Conservation (phyloP, 2,329 filamentous ascomycete genomes). For the Scedosporium apiospermum region DNA sequence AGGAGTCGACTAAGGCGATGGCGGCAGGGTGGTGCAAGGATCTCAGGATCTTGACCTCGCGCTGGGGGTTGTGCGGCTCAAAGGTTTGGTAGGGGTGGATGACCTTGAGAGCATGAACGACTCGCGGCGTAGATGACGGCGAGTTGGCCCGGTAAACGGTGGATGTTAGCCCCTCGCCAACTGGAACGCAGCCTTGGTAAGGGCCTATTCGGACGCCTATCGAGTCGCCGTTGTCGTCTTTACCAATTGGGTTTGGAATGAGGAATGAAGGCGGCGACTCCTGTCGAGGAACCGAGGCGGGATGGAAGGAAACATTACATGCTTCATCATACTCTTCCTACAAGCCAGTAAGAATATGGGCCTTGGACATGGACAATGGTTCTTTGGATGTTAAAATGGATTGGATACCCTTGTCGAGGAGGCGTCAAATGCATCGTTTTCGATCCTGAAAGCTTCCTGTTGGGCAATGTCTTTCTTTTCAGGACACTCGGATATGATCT, state of each 20-base stretch:
- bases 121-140: constrained; percentile 10
- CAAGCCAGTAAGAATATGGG: constrained; percentile 8
- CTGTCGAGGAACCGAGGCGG: constrained; percentile 9
- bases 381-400: constrained; percentile 11
- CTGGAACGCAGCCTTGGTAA: constrained; percentile 42
- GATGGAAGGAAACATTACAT: constrained; percentile 19
- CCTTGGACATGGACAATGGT: constrained; percentile 9
- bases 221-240: not conserved
- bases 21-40: constrained; percentile 42
- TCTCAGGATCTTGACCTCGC: constrained; percentile 68
- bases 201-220: constrained; percentile 39
- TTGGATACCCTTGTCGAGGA: constrained; percentile 45
- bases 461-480: constrained; percentile 11
- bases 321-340: constrained; percentile 51
- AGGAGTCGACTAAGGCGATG: constrained; percentile 63
- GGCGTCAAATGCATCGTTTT: constrained; percentile 52
- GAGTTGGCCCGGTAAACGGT: constrained; percentile 62
- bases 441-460: constrained; percentile 50
- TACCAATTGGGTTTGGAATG: not conserved
- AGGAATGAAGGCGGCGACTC: constrained; percentile 5
- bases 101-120: constrained; percentile 63
- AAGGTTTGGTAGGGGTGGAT: constrained; percentile 64
- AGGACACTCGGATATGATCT: not conserved
- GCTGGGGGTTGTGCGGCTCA: constrained; percentile 72
- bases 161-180: constrained; percentile 68